These are phyloP conservation scores for Cytospora piceicola DNA, from an alignment of 2,329 filamentous ascomycete species.

Conservation along the genomic window DNA sequence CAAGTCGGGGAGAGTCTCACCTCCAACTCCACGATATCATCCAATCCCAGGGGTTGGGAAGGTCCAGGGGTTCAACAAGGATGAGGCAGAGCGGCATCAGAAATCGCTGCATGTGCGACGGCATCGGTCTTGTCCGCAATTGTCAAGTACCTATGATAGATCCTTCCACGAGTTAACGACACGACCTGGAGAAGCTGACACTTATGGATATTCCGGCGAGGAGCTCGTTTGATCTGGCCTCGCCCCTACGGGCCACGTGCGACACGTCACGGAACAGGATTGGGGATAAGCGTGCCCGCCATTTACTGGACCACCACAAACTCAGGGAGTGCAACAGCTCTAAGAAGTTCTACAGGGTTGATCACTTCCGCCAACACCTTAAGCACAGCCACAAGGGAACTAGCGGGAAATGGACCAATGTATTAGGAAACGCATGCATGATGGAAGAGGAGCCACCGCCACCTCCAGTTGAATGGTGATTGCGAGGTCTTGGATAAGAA, in stretches of 20 bases:
- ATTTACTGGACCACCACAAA: slow-evolving; percentile 91
- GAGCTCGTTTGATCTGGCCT: slow-evolving; percentile 69
- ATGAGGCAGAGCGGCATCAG: slow-evolving; percentile 94
- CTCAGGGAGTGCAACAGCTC: slow-evolving; percentile 97
- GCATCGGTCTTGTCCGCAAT: slow-evolving; percentile 96
- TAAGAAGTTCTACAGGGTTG: slow-evolving; percentile 97
- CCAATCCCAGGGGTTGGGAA: slow-evolving; percentile 44
- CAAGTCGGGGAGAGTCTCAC: too few relatives aligned
- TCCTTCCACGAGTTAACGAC: slow-evolving; percentile 84
- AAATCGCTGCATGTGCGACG: slow-evolving; percentile 91
- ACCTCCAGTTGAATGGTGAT: slow-evolving; percentile 35
- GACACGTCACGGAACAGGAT: slow-evolving; percentile 73
- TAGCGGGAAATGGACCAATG: slow-evolving; percentile 98
- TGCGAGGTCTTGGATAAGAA: too few relatives aligned
- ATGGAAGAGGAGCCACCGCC: slow-evolving; percentile 76
- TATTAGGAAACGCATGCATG: slow-evolving; percentile 96
- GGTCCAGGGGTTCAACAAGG: slow-evolving; percentile 76
- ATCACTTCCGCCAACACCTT: slow-evolving; percentile 96
- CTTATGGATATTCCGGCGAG: slow-evolving; percentile 93
- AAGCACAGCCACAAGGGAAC: slow-evolving; percentile 97
- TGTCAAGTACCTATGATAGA: slow-evolving; percentile 74
- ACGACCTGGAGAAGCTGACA: slow-evolving; percentile 70
- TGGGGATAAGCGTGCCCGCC: slow-evolving; percentile 87
- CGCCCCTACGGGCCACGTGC: slow-evolving; percentile 44
- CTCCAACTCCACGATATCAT: too few relatives aligned